These are phyloP conservation scores for Neurospora africana DNA, from an alignment of 495 filamentous ascomycete genomes.

Conservation along the genomic window DNA sequence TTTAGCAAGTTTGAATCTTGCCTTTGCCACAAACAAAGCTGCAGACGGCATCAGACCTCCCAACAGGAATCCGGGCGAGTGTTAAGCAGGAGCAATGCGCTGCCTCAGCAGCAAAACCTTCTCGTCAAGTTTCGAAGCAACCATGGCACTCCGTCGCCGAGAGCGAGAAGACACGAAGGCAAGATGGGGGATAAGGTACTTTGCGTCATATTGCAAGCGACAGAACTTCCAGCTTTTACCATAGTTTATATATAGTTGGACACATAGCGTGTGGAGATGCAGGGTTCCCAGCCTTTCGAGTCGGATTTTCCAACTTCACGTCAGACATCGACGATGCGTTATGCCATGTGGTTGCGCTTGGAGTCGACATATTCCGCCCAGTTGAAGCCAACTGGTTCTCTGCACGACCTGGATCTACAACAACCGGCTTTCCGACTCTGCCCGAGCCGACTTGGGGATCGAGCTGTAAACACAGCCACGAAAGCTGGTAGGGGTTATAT, in stretches of 20 bases:
- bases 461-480: background rate
- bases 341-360: background rate
- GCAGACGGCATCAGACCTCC: background rate
- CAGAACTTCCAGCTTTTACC: background rate
- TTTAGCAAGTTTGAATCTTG: background rate
- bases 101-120: background rate
- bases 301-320: background rate
- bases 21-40: background rate
- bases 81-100: background rate
- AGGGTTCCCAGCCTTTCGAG: background rate
- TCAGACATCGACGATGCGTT: background rate
- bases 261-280: background rate
- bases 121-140: background rate
- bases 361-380: background rate
- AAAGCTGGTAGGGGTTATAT: background rate
- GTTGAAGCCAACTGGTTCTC: background rate
- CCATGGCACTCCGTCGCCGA: background rate
- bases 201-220: no score
- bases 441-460: background rate
- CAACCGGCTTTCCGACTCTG: background rate
- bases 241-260: background rate
- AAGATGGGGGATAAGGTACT: no score
- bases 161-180: background rate
- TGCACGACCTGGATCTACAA: background rate
- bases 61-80: background rate